Evolutionary conservation across 164 flowering plant genomes (phyloP).

Genomic region (Magnolia sinica): DNA sequence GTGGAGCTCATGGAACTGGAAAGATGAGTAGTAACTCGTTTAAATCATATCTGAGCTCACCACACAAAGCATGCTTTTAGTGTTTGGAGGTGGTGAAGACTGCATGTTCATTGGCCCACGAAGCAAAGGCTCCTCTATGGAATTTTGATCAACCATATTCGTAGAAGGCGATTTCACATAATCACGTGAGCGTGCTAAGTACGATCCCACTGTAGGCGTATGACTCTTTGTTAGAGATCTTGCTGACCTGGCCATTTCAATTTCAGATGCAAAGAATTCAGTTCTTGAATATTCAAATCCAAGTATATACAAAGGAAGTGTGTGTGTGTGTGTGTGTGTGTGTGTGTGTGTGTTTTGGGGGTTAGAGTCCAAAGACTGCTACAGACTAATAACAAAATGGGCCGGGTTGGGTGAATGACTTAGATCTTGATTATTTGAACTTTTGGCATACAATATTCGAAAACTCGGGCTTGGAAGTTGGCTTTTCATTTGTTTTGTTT

Average conservation of each 20-base stretch:
- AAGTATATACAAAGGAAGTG: neutral
- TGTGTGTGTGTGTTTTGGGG: too few species aligned
- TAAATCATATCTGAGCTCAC: slow-evolving; percentile 29
- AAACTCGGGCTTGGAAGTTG: too few species aligned
- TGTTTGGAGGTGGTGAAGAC: slow-evolving; percentile 35
- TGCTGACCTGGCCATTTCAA: slow-evolving; percentile 49
- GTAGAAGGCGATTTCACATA: slow-evolving; percentile 20
- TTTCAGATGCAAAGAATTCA: neutral
- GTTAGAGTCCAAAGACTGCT: too few species aligned
- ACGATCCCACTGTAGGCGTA: slow-evolving; percentile 48
- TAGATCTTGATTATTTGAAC: too few species aligned
- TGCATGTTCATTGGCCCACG: slow-evolving; percentile 17
- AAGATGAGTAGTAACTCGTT: neutral
- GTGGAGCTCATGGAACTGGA: neutral
- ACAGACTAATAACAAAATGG: too few species aligned
- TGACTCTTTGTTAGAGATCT: slow-evolving; percentile 56
- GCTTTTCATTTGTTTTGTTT: too few species aligned
- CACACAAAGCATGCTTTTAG: slow-evolving; percentile 46
- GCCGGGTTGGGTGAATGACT: too few species aligned
- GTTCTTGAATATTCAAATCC: neutral
- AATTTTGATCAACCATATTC: slow-evolving; percentile 7
- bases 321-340: too few species aligned
- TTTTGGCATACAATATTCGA: too few species aligned
- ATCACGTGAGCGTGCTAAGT: slow-evolving; percentile 18
- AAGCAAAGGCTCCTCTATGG: slow-evolving; percentile 58